Base-by-base conservation (phyloP, 1,284 basidiomycete genomes). In the Cryptococcus sp. region DNA sequence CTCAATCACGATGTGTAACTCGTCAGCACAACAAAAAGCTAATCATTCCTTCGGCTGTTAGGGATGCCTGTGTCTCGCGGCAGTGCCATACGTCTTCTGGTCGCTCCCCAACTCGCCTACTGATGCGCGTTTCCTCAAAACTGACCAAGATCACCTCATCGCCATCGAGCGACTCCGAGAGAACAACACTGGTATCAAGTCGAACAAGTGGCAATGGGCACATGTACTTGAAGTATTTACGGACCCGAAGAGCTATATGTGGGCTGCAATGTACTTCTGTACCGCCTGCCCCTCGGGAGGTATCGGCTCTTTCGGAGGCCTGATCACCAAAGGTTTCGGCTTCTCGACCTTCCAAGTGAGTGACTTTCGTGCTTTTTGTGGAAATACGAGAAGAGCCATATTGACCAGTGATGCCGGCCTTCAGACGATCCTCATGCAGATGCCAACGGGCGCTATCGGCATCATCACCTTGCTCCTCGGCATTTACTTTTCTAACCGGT, bases 391-490 rank as follows among this genome's bases (percentile, higher is more conserved):
- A 5, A 35, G 43, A 52, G 47, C 52, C 0, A 35, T 3, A 15
- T 45, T 45, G n/a, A 22, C 30, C 35, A 17, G 20, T n/a, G 2
- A 38, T 15, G 16, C 22, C 53, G 13, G 16, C 50, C 25, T 20
- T n/a, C 25, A 58, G 52, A 54, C 61, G n/a, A 62, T 62, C 25
- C 53, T 65, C 43, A 62, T 63, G 58, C 61, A 67, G 47, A 68
- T 82, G 52, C 82, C 82, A 2, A 82, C 82, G 57, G 68, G 72
- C 13, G 79, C 74, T 6, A 66, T 83, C 46, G 79, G 80, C 61
- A 76, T 83, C 30, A 61, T 82, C 58, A 45, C 79, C 23, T 78
- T 78, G 27, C 62, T 81, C n/a, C 48, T 69, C 30, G 64, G 78
- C 1, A 81, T 78, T 13, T 76, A 65, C 25, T 63, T 82, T 15